phyloP scores from a whole-genome alignment of 495 filamentous ascomycete species.

The Baudoinia panamericana region DNA sequence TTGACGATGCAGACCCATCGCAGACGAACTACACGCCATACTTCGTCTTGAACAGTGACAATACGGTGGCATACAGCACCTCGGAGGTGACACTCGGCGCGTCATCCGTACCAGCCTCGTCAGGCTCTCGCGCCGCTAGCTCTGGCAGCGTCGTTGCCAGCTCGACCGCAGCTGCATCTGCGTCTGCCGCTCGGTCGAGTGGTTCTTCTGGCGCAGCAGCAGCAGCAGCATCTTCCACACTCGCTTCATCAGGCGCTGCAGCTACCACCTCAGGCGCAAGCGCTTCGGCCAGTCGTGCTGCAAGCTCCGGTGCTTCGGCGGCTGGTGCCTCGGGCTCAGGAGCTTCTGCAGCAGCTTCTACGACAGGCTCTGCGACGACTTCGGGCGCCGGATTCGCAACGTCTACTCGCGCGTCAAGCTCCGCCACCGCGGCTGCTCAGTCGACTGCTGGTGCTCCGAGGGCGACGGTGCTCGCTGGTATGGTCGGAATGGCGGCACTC shows the following conservation, averaged over 20 bases:
- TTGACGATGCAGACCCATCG: conserved; percentile 33
- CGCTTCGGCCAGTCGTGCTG: background rate
- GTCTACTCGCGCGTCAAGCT: conserved; percentile 1
- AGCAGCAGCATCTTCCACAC: conserved; percentile 1
- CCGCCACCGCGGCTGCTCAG: background rate
- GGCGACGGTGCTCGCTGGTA: conserved; percentile 3
- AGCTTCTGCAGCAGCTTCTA: background rate
- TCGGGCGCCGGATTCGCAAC: background rate
- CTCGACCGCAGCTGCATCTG: no score
- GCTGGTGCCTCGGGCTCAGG: background rate
- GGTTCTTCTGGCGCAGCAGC: background rate
- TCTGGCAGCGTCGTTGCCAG: no score
- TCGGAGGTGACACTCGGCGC: conserved; percentile 29
- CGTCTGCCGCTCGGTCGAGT: background rate
- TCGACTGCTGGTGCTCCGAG: conserved; percentile 9
- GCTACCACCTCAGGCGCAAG: conserved; percentile 1
- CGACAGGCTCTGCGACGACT: background rate
- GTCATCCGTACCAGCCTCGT: no score
- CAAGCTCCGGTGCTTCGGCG: background rate
- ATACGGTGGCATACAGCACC: conserved; percentile 28
- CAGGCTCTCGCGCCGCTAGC: no score
- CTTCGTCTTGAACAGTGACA: conserved; percentile 42
- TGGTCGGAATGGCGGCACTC: conserved; percentile 11
- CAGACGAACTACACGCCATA: conserved; percentile 46
- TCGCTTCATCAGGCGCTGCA: background rate